A percentile compares a stretch with the other conserved stretches of the same genome.
Conservation (phyloP, 768 basidiomycete genomes). For the Cystofilobasidium bisporidii region DNA sequence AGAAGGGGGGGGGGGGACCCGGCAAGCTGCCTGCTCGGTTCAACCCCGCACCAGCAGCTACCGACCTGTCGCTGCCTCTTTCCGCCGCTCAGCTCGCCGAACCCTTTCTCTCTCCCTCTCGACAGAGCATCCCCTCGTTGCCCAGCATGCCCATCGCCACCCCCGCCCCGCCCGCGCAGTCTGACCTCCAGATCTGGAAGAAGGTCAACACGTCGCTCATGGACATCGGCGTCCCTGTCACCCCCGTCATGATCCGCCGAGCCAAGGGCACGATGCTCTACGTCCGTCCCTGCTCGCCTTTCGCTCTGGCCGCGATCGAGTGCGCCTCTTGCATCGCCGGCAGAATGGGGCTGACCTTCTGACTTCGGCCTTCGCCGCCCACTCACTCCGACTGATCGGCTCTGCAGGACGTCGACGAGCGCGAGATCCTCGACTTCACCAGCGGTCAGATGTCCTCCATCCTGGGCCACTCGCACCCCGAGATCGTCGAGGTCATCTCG, state of each 20-base stretch:
- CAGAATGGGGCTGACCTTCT: not conserved
- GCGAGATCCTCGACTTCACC: slow-evolving; percentile 34
- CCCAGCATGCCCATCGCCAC: not conserved
- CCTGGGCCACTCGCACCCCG: slow-evolving; percentile 34
- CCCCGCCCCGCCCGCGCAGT: not conserved
- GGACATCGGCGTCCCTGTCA: not conserved
- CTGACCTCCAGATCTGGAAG: not conserved
- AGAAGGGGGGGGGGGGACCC: too few species aligned
- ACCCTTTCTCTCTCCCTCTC: not conserved
- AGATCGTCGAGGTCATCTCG: slow-evolving; percentile 28
- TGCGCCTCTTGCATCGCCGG: not conserved
- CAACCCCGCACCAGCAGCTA: too few species aligned
- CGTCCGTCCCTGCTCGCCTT: not conserved
- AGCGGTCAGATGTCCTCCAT: slow-evolving; percentile 34
- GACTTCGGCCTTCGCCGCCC: too few species aligned
- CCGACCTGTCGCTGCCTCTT: too few species aligned
- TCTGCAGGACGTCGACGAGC: slow-evolving; percentile 30
- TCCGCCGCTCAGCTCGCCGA: too few species aligned
- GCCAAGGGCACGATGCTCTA: not conserved
- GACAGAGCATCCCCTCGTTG: not conserved
- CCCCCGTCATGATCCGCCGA: not conserved
- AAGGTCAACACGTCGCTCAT: not conserved
- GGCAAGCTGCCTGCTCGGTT: too few species aligned
- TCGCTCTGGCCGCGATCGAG: not conserved
- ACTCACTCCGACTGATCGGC: not conserved